Conservation (phyloP, 1,139 yeast species). For the Scheffersomyces quercinus region DNA sequence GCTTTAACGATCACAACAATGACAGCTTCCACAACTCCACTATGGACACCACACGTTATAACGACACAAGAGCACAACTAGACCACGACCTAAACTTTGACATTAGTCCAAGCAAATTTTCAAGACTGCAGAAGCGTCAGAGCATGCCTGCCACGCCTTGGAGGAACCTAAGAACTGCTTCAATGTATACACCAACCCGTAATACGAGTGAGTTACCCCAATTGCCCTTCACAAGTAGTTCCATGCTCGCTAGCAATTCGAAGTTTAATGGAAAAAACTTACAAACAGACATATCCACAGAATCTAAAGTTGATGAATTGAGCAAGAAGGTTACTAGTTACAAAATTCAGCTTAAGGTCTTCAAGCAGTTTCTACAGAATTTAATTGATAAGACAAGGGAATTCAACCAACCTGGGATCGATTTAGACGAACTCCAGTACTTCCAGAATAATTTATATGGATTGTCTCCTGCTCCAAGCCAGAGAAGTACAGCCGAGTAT, state of each 20-base stretch:
- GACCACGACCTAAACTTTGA: slow-evolving; percentile 31
- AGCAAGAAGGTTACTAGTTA: slow-evolving; percentile 44
- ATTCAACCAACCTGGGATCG: slow-evolving; percentile 11
- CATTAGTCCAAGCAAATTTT: slow-evolving; percentile 3
- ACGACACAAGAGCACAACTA: slow-evolving; percentile 34
- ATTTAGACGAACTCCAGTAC: slow-evolving; percentile 23
- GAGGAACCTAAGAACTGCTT: slow-evolving; percentile 32
- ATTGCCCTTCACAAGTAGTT: not conserved
- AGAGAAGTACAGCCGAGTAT: slow-evolving; percentile 12
- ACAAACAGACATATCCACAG: slow-evolving; percentile 12
- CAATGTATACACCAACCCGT: slow-evolving; percentile 5
- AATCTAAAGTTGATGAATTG: slow-evolving; percentile 30
- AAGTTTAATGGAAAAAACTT: not conserved
- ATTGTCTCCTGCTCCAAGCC: slow-evolving; percentile 11
- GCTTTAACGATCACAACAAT: slow-evolving; percentile 1
- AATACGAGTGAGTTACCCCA: not conserved
- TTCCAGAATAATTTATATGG: slow-evolving; percentile 24
- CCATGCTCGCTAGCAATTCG: not conserved
- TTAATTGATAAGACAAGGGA: slow-evolving; percentile 29
- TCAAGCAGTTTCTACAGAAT: slow-evolving; percentile 42
- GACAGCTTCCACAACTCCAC: slow-evolving; percentile 21
- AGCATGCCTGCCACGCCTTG: slow-evolving; percentile 26
- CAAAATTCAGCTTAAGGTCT: slow-evolving; percentile 43
- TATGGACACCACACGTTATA: slow-evolving; percentile 21
- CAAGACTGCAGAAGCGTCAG: not conserved